Base-by-base conservation (phyloP, 2,329 filamentous ascomycete genomes). In the Albophoma yamanashiensis region DNA sequence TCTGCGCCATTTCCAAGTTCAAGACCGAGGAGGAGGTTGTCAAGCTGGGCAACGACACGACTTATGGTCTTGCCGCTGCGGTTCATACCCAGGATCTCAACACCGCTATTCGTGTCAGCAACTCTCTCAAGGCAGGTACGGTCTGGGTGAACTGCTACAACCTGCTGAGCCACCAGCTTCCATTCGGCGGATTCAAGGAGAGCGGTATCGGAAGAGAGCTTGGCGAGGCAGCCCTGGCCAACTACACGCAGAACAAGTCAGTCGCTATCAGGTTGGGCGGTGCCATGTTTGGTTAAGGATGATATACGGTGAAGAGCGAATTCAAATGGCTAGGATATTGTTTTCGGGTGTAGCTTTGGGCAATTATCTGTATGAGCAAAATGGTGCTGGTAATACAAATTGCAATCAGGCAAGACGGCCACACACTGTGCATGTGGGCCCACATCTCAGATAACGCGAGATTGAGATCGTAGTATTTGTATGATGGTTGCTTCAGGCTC, bases 1-100 rank as follows among this genome's bases (percentile, higher is more conserved):
- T 96, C 64, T 89, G 86, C 78, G 83, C 88, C 68, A 87, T 96
- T 67, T 82, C 88, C 78, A 95, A 93, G 80, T 95, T 96, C 83
- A 88, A 87, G 79, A 85, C 82, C 66, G 87, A 90, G 78, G 88
- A 87, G 45, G 91, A 96, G 60, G 89, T 85, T 64, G 86, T 96
- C 75, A 77, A 81, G 66, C 76, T 89, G 58, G 89, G 83, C 66
- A 94, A 96, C 81, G 79, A 85, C 76, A 87, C 84, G 70, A 84
- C 76, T 65, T 96, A 93, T 78, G 91, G 91, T 69, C 84, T 96
- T 53, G 91, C 91, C 62, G 87, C 91, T 59, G 91, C 89, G 64
- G 82, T 95, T 55, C 90, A 94, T 83, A 95, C 91, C 68, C 86
- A 76, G 67, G 85, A 92, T 77, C 80, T 95, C 72, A 91, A 89